Conservation (phyloP, 176 grass and related monocot species). For the Musa troglodytarum region DNA sequence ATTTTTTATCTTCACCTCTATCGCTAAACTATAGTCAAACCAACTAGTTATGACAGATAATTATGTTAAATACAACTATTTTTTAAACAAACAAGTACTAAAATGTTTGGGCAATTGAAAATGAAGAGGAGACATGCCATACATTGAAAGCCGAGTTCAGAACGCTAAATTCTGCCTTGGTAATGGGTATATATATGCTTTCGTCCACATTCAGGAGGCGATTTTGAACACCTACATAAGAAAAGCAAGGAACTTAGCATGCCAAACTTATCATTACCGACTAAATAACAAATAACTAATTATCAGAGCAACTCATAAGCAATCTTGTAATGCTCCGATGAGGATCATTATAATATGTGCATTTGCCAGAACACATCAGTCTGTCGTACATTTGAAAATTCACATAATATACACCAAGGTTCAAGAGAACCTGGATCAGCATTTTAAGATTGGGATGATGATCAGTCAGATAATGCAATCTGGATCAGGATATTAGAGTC, state of each 20-base stretch:
- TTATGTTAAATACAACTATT: too few species aligned
- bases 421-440: not conserved
- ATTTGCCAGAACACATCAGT: not conserved
- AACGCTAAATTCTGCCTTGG: conserved; percentile 68
- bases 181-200: conserved; percentile 83
- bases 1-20: too few species aligned
- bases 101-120: too few species aligned
- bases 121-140: conserved; percentile 10
- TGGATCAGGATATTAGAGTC: not conserved
- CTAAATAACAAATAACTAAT: not conserved
- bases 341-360: not conserved
- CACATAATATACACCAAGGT: not conserved
- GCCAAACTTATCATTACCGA: not conserved
- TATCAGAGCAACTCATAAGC: not conserved
- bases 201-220: conserved; percentile 76
- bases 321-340: not conserved
- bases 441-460: not conserved
- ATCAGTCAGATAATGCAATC: not conserved
- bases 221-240: conserved; percentile 72
- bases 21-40: too few species aligned
- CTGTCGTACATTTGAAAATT: not conserved
- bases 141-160: conserved; percentile 80
- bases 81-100: not conserved
- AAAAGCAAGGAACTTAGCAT: conserved; percentile 2
- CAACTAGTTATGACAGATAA: not conserved